Evolutionary conservation across 768 basidiomycete genomes (phyloP).

Genomic region (Rhodosporidiobolus odoratus): DNA sequence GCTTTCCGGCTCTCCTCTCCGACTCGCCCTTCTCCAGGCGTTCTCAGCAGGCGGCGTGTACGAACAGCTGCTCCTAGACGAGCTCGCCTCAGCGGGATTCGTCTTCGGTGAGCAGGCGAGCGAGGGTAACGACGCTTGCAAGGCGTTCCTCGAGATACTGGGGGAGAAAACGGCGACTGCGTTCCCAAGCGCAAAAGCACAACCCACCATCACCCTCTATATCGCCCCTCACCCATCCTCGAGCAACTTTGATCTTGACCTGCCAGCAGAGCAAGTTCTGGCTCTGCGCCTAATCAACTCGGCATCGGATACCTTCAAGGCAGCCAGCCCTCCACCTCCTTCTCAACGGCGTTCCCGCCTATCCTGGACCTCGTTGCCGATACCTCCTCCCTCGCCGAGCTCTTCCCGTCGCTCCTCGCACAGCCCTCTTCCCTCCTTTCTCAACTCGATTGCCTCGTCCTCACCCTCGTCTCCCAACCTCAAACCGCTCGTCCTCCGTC

Average conservation of each 20-base stretch:
- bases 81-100: neutral
- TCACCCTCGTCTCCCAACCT: neutral
- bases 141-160: neutral
- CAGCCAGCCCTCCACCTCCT: neutral
- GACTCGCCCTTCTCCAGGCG: neutral
- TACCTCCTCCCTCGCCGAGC: neutral
- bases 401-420: neutral
- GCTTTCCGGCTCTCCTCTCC: neutral
- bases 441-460: neutral
- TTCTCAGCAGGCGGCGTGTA: neutral
- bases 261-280: neutral
- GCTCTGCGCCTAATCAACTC: neutral
- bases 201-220: conserved; percentile 3
- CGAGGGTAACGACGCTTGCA: neutral
- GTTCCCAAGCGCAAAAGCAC: neutral
- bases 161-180: neutral
- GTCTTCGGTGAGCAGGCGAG: neutral
- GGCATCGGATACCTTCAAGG: neutral
- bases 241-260: conserved; percentile 15
- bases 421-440: neutral
- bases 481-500: conserved; percentile 5
- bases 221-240: neutral
- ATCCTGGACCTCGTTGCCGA: neutral
- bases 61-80: neutral
- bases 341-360: neutral